phyloP scores from a whole-genome alignment of 1,284 basidiomycete genomes.

The Filobasidium uniguttulatum region DNA sequence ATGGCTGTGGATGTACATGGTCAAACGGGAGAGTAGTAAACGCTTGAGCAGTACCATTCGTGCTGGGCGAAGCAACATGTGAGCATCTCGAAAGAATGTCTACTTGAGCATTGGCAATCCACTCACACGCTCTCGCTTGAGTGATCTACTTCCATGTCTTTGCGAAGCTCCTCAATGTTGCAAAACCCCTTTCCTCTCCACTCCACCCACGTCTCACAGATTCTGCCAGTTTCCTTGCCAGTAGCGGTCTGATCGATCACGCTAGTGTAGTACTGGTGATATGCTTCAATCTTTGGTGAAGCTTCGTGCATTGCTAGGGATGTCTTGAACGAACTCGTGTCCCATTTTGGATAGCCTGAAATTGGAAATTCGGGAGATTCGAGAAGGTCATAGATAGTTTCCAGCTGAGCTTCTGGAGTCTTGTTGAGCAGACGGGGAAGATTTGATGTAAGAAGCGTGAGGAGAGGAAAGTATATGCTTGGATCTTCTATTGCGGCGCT shows the following conservation, averaged over 20 bases:
- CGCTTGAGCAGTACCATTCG: background rate
- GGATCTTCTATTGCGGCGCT: conserved; percentile 51
- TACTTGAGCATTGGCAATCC: background rate
- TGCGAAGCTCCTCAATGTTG: conserved; percentile 49
- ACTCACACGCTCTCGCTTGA: conserved; percentile 10
- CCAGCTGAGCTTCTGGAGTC: conserved; percentile 19
- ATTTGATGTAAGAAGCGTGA: conserved; percentile 45
- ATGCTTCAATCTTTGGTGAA: conserved; percentile 29
- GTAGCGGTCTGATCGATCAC: conserved; percentile 47
- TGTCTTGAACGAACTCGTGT: conserved; percentile 38
- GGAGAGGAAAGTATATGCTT: conserved; percentile 52
- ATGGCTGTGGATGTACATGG: conserved; percentile 44
- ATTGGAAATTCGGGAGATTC: conserved; percentile 13
- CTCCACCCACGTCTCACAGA: conserved; percentile 71
- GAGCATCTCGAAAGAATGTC: background rate
- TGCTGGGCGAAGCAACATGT: background rate
- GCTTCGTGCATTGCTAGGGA: conserved; percentile 29
- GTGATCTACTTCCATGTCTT: conserved; percentile 43
- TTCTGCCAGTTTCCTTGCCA: conserved; percentile 26
- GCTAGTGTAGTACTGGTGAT: conserved; percentile 26
- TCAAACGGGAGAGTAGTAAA: conserved; percentile 20
- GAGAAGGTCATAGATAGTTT: conserved; percentile 18
- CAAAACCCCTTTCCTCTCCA: conserved; percentile 70
- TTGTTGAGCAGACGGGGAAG: conserved; percentile 30
- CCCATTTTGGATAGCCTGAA: conserved; percentile 20